Conservation (phyloP, 2,329 filamentous ascomycete genomes). For the Fusarium longipes region DNA sequence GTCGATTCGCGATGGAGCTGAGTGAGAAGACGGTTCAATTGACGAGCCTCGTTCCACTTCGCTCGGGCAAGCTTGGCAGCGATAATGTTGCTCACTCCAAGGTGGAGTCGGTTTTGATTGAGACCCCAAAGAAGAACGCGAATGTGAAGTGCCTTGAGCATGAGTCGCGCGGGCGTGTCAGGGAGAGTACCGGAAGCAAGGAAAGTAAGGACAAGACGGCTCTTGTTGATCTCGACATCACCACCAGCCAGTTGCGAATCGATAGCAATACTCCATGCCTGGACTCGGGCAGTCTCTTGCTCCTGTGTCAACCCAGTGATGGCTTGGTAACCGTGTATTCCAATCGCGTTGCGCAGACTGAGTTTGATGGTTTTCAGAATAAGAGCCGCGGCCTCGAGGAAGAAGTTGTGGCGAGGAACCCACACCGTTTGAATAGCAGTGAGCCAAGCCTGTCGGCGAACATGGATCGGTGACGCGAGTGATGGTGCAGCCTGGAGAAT, state of each 20-base stretch:
- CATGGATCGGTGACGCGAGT: slow-evolving; percentile 82
- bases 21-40: slow-evolving; percentile 63
- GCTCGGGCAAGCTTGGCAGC: slow-evolving; percentile 79
- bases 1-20: slow-evolving; percentile 56
- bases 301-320: slow-evolving; percentile 85
- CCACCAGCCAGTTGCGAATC: slow-evolving; percentile 93
- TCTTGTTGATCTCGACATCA: slow-evolving; percentile 89
- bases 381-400: slow-evolving; percentile 85
- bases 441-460: slow-evolving; percentile 89
- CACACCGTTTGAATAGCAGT: slow-evolving; percentile 93
- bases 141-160: slow-evolving; percentile 92
- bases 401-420: slow-evolving; percentile 87
- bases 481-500: slow-evolving; percentile 71
- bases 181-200: slow-evolving; percentile 90
- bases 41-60: slow-evolving; percentile 84
- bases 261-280: slow-evolving; percentile 92
- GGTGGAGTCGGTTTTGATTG: slow-evolving; percentile 73
- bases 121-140: slow-evolving; percentile 88
- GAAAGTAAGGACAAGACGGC: slow-evolving; percentile 84
- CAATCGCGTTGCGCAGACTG: slow-evolving; percentile 80
- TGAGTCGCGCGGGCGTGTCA: slow-evolving; percentile 82
- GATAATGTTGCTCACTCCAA: slow-evolving; percentile 72
- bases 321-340: slow-evolving; percentile 79
- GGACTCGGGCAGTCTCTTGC: slow-evolving; percentile 85
- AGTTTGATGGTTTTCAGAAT: slow-evolving; percentile 85